A percentile compares a stretch with the other conserved stretches of the same genome.
These are phyloP conservation scores for Fusarium euwallaceae DNA, from an alignment of 2,329 filamentous ascomycete genomes.

Conservation along the genomic window DNA sequence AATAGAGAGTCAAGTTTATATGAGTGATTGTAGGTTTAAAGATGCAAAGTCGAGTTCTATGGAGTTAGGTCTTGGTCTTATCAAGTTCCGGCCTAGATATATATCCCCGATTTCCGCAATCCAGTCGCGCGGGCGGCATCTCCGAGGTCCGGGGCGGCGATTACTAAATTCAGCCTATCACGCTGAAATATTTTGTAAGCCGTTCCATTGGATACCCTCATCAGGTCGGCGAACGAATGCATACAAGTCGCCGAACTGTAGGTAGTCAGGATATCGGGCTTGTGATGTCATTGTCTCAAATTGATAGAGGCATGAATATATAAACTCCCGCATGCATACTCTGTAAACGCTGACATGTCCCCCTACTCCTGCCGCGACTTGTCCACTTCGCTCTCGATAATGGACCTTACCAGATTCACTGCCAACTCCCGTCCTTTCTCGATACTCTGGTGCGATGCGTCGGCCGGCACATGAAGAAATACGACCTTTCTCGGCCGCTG, in stretches of 20 bases:
- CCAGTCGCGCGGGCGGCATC: not conserved
- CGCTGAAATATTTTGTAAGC: not conserved
- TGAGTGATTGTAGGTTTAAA: not conserved
- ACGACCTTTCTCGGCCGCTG: constrained; percentile 65
- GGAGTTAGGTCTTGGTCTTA: constrained; percentile 16
- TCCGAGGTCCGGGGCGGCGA: not conserved
- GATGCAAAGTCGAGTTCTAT: not conserved
- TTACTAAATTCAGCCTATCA: not conserved
- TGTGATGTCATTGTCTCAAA: constrained; percentile 18
- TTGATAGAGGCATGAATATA: not conserved
- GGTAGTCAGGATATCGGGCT: not conserved
- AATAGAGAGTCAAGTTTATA: no score
- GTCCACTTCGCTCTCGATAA: constrained; percentile 65
- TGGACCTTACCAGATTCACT: constrained; percentile 67
- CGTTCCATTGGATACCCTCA: not conserved
- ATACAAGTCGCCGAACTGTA: not conserved
- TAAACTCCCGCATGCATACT: constrained; percentile 1
- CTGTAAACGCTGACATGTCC: not conserved
- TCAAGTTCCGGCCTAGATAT: not conserved
- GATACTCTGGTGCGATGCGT: constrained; percentile 63
- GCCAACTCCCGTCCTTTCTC: constrained; percentile 64
- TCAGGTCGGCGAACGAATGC: not conserved
- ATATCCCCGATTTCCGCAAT: not conserved
- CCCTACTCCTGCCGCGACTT: constrained; percentile 7
- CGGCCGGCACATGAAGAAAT: constrained; percentile 80